Evolutionary conservation across 2,329 filamentous ascomycete species (phyloP), one percentile per base, ranked within the genome.

Genomic region (Paraphaeosphaeria sporulosa): DNA sequence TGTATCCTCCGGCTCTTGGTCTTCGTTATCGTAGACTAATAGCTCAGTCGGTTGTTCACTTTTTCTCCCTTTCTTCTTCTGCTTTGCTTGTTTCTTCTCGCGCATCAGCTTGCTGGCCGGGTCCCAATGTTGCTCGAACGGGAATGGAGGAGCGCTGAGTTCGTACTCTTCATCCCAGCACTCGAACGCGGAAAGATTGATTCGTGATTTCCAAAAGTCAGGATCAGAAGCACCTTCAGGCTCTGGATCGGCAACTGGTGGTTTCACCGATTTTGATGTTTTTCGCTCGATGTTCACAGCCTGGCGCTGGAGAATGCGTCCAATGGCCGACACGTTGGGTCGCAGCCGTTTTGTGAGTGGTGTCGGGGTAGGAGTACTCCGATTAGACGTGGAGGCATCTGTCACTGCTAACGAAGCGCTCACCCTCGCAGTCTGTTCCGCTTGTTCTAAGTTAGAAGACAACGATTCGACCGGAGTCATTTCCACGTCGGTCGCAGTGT

Each of bases 91-190:
- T 15, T 40, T 36, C 19, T 40, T 52, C 21, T 86, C 40, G 76
- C 77, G 64, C 81, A 83, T 70, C 65, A 72, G 52, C 71, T 86
- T 84, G 69, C 94, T 91, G 62, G 93, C 89, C 3, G 87, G 85
- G 76, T 96, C 92, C 94, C 94, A 97, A 49, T 91, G 86, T 76
- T 97, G 93, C 17, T 91, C 83, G 75, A 97, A 97, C 0, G 94
- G 94, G 71, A 96, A 97, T 0, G 94, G 92, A 0, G 94, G 94
- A 36, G 91, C 85, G 55, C 86, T 90, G 48, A 96, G 82, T 34
- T 85, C 80, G 34, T 71, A 69, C 3, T 76, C 73, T 50, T 77
- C 73, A n/a, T 91, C 84, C 63, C 88, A 87, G 77, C 94, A 97
- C 75, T 98, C 94, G 0, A 96, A 91, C 23, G 92, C 94, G 25